Conservation (phyloP, 345 rosid species). For the Bretschneidera sinensis region DNA sequence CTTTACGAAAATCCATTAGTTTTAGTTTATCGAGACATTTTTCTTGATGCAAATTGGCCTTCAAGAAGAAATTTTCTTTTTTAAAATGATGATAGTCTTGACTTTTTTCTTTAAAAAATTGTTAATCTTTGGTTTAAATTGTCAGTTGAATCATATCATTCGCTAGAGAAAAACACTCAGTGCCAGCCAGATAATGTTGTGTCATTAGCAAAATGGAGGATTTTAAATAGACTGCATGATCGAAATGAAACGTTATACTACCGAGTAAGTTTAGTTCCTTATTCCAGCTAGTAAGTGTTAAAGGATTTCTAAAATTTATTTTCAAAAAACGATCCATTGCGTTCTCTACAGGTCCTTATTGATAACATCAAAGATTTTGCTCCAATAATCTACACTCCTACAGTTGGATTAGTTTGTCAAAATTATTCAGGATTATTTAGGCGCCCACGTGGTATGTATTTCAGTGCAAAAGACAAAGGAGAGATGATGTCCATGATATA, state of each 20-base stretch:
- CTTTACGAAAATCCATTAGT: too few species aligned
- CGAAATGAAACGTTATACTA: conserved; percentile 94
- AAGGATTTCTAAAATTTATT: background rate
- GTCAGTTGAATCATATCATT: conserved; percentile 88
- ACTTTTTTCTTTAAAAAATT: background rate
- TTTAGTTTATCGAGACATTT: too few species aligned
- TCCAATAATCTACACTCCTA: conserved; percentile 91
- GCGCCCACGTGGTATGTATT: conserved; percentile 99
- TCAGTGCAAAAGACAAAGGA: conserved; percentile 98
- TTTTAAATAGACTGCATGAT: conserved; percentile 91
- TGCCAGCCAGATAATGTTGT: conserved; percentile 59
- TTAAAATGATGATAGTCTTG: background rate
- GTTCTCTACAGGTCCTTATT: conserved; percentile 69
- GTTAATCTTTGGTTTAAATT: conserved; percentile 17
- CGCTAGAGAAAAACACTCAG: conserved; percentile 74
- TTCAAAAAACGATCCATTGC: conserved; percentile 1
- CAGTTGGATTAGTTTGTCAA: conserved; percentile 95
- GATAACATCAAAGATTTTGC: conserved; percentile 94
- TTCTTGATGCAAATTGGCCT: too few species aligned
- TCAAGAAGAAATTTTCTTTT: background rate
- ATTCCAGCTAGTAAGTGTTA: conserved; percentile 13
- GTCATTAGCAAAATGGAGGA: conserved; percentile 95
- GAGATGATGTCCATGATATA: conserved; percentile 99
- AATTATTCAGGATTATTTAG: conserved; percentile 94
- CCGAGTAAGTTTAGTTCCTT: conserved; percentile 45